These are phyloP conservation scores for Moesziomyces parantarcticus DNA, from an alignment of 1,284 basidiomycete species.

Conservation along the genomic window DNA sequence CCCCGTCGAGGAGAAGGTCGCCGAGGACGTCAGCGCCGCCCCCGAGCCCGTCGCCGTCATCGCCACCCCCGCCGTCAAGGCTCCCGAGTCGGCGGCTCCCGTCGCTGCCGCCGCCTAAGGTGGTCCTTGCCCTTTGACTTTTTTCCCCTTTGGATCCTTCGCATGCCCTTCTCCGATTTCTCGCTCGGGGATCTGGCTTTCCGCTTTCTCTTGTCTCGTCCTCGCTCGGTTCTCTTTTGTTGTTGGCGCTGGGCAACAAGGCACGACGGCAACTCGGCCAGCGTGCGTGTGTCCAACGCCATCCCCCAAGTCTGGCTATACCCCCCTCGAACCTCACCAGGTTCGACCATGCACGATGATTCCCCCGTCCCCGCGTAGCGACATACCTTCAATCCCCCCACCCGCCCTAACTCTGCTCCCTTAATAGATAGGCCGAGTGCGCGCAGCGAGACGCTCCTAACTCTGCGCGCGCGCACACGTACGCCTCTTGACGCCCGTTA, in stretches of 20 bases:
- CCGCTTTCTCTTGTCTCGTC: conserved; percentile 35
- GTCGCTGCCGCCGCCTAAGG: conserved; percentile 46
- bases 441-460: neutral
- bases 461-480: neutral
- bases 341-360: conserved; percentile 51
- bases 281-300: neutral
- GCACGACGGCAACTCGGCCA: too few species aligned
- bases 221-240: conserved; percentile 13
- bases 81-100: conserved; percentile 41
- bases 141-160: conserved; percentile 26
- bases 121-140: neutral
- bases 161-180: conserved; percentile 34
- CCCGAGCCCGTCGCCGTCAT: conserved; percentile 14
- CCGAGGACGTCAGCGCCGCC: conserved; percentile 30
- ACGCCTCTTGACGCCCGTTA: neutral
- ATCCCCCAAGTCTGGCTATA: conserved; percentile 31
- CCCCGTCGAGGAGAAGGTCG: conserved; percentile 43
- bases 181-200: conserved; percentile 17
- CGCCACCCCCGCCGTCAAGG: conserved; percentile 36
- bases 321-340: conserved; percentile 46
- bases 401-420: neutral
- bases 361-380: conserved; percentile 32
- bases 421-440: conserved; percentile 24
- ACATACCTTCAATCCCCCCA: conserved; percentile 19
- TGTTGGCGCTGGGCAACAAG: too few species aligned